phyloP scores from a whole-genome alignment of 208 protist species.

The Leishmania guyanensis region DNA sequence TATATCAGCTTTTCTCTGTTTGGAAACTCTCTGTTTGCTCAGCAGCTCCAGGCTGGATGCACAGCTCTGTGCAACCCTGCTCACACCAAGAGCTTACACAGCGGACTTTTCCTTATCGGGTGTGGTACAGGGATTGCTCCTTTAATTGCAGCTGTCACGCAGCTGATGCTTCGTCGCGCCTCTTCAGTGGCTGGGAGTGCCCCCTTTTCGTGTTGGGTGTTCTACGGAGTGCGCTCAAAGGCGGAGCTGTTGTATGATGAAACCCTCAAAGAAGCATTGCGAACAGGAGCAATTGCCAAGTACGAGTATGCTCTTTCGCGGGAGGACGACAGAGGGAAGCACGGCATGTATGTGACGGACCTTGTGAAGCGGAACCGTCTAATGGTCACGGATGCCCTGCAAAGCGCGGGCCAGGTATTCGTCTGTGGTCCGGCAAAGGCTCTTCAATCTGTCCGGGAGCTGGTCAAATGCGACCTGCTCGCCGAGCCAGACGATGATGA shows the following conservation, averaged over 20 bases:
- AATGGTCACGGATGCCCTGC: constrained; percentile 33
- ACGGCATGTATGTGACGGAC: constrained; percentile 64
- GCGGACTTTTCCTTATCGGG: constrained; percentile 60
- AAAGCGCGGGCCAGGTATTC: constrained; percentile 52
- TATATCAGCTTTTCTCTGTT: constrained; percentile 68
- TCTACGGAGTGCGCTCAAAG: constrained; percentile 67
- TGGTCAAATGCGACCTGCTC: constrained; percentile 53
- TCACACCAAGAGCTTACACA: constrained; percentile 4
- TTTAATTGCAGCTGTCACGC: constrained; percentile 67
- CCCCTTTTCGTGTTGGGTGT: constrained; percentile 58
- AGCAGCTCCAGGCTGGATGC: constrained; percentile 34
- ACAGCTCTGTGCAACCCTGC: constrained; percentile 7
- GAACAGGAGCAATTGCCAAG: constrained; percentile 44
- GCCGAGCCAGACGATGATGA: constrained; percentile 69
- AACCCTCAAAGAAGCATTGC: constrained; percentile 42
- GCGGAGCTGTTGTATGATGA: constrained; percentile 76
- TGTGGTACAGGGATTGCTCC: constrained; percentile 84
- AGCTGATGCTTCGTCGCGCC: constrained; percentile 37
- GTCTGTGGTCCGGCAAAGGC: constrained; percentile 67
- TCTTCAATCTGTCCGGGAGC: constrained; percentile 50
- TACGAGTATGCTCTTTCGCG: constrained; percentile 76
- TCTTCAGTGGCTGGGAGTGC: neutral
- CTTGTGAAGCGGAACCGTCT: constrained; percentile 41
- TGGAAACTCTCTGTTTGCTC: constrained; percentile 60
- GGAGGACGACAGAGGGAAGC: constrained; percentile 2